Evolutionary conservation across 2,329 filamentous ascomycete species (phyloP).

Genomic region (Sporothrix luriei): DNA sequence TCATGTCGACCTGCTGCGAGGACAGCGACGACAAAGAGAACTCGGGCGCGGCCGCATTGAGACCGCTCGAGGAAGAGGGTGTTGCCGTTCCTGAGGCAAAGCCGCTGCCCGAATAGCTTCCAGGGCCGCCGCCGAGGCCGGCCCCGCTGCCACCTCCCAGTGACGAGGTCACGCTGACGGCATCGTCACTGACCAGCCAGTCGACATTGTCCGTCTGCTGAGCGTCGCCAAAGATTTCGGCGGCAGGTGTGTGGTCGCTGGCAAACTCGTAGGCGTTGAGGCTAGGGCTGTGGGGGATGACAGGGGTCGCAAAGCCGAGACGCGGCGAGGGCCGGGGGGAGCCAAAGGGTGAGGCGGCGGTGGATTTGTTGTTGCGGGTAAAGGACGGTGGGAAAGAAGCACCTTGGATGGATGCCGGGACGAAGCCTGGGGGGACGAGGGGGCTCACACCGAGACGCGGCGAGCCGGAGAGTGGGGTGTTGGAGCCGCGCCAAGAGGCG

Average conservation of each 20-base stretch:
- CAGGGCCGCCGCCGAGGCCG: conserved; percentile 62
- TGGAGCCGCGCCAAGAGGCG: conserved; percentile 84
- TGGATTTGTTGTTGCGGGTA: conserved; percentile 68
- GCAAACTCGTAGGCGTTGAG: conserved; percentile 94
- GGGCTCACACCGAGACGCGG: conserved; percentile 80
- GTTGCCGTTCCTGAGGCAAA: conserved; percentile 78
- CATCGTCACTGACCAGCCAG: conserved; percentile 91
- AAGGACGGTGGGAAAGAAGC: conserved; percentile 67
- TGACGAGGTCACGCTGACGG: conserved; percentile 77
- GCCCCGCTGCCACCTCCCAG: conserved; percentile 74
- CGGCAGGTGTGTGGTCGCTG: conserved; percentile 75
- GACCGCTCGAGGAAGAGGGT: conserved; percentile 65
- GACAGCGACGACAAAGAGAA: conserved; percentile 54
- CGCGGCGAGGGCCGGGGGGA: conserved; percentile 92
- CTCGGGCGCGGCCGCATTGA: conserved; percentile 81
- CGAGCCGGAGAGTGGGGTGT: conserved; percentile 80
- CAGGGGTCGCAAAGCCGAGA: conserved; percentile 83
- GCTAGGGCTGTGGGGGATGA: conserved; percentile 90
- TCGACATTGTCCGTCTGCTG: conserved; percentile 93
- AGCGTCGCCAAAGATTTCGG: conserved; percentile 82
- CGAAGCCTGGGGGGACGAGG: conserved; percentile 81
- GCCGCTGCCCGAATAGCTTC: conserved; percentile 56
- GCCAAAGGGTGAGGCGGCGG: conserved; percentile 83
- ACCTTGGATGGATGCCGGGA: conserved; percentile 58
- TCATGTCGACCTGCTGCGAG: conserved; percentile 82